Base-by-base conservation (phyloP, 2,329 filamentous ascomycete genomes). In the Rhinocladiella similis region DNA sequence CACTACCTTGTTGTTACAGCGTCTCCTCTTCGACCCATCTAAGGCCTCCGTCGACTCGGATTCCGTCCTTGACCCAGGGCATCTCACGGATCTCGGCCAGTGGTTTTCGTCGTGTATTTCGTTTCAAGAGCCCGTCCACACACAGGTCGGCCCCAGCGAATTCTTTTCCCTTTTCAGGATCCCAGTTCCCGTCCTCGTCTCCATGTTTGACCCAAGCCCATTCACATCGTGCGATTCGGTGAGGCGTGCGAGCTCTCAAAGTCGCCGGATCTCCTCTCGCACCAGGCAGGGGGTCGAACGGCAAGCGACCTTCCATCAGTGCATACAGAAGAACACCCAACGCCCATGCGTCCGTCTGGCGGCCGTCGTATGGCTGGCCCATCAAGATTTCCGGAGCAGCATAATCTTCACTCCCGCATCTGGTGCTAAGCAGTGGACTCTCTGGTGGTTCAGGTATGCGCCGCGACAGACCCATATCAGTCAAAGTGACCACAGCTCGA, bases 361-460 rank as follows among this genome's bases (percentile, higher is more conserved):
- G 89, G 29, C 94, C 94, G 70, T 97, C 92, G 69, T 99, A 99
- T 6, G 90, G 85, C 68, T 96, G 90, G 20, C 93, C 93, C 80
- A 99, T 90, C 52, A 99, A 87, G 45, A 99, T 91, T 71, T 99
- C 94, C 0, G 94, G 94, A 0, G 94, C 93, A 1, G 93, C 93
- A 70, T 99, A 99, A 74, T 99, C 94, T 73, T 97, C 94, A 39
- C 90, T 96, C 29, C 94, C 94, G 71, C 94, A 99, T 9, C 94
- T 85, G 1, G 93, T 97, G 59, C 90, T 90, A n/a, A 99, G 82
- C 59, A 93, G 87, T 63, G 95, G 91, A 50, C 91, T 90, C 60
- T 91, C 87, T 0, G 84, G 84, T 0, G 83, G 82, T 55, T 80
- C 73, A 14, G 90, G 84, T 38, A 97, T 90, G 35, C 89, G 87